Evolutionary conservation across 2,329 filamentous ascomycete genomes (phyloP).

Genomic region (Thielaviopsis musarum): DNA sequence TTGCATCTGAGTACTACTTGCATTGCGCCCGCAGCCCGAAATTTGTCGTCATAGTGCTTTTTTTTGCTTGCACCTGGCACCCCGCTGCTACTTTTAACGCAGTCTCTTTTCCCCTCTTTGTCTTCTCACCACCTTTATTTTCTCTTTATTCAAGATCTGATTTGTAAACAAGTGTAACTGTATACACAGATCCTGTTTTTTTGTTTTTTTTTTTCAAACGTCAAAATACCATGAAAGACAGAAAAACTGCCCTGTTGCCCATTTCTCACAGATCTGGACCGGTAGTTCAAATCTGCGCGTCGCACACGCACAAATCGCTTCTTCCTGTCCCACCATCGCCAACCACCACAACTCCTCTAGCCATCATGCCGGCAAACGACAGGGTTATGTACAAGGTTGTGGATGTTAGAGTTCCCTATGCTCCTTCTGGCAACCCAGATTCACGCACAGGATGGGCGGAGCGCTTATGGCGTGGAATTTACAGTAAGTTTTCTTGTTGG

Average conservation of each 20-base stretch:
- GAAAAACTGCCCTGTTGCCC: neutral
- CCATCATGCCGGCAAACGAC: neutral
- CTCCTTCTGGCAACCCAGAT: neutral
- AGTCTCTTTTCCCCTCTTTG: neutral
- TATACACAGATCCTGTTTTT: no score
- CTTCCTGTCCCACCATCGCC: neutral
- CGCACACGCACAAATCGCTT: neutral
- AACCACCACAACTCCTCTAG: neutral
- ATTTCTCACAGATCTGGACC: neutral
- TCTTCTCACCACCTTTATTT: neutral
- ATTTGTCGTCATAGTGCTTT: neutral
- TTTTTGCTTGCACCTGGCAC: neutral
- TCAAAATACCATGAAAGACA: neutral
- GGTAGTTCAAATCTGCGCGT: neutral
- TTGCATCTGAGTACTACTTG: no score
- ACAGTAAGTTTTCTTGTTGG: neutral
- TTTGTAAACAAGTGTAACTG: no score
- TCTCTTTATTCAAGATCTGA: neutral
- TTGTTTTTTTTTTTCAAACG: no score
- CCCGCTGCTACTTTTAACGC: neutral
- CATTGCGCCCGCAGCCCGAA: neutral
- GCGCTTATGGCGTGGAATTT: neutral
- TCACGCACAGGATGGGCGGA: neutral
- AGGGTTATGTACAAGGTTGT: neutral
- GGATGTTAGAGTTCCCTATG: constrained; percentile 7